phyloP scores from a whole-genome alignment of 352 stramenopile species.

The Globisporangium nagaii region DNA sequence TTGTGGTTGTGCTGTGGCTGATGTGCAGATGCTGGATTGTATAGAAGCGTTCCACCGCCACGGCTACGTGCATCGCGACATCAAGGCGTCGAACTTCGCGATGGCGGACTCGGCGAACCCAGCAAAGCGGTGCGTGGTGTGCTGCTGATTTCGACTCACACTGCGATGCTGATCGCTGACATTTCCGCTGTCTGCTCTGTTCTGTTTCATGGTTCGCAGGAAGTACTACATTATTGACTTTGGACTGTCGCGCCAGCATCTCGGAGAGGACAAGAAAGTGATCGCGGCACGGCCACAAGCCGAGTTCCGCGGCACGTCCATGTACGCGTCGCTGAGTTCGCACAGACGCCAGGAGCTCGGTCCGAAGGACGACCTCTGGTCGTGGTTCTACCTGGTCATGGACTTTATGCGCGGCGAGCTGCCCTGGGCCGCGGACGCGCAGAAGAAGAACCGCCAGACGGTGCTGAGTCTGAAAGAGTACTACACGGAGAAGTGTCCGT shows the following conservation, averaged over 20 bases:
- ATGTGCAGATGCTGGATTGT: constrained; percentile 70
- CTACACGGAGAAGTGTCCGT: constrained; percentile 71
- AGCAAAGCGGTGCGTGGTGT: constrained; percentile 20
- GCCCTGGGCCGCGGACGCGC: constrained; percentile 74
- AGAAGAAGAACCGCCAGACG: constrained; percentile 79
- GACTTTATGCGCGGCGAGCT: constrained; percentile 85
- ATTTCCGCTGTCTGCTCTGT: neutral
- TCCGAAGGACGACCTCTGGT: constrained; percentile 86
- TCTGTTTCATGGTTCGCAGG: constrained; percentile 2
- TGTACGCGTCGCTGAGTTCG: constrained; percentile 86
- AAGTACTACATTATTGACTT: constrained; percentile 85
- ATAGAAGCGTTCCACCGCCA: constrained; percentile 84
- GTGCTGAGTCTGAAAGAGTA: constrained; percentile 81
- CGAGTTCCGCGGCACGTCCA: constrained; percentile 84
- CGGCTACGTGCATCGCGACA: constrained; percentile 85
- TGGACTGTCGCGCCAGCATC: constrained; percentile 73
- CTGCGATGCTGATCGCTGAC: neutral
- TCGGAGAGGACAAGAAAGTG: constrained; percentile 55
- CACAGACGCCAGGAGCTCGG: constrained; percentile 76
- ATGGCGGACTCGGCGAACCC: constrained; percentile 39
- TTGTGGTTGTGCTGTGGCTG: neutral
- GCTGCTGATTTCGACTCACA: neutral
- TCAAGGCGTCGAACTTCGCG: constrained; percentile 89
- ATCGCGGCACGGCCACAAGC: constrained; percentile 52
- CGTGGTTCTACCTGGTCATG: constrained; percentile 86